Evolutionary conservation across 306 rosid species (phyloP), one percentile per base, ranked within the genome.

Genomic region (Astragalus glycyphyllos): DNA sequence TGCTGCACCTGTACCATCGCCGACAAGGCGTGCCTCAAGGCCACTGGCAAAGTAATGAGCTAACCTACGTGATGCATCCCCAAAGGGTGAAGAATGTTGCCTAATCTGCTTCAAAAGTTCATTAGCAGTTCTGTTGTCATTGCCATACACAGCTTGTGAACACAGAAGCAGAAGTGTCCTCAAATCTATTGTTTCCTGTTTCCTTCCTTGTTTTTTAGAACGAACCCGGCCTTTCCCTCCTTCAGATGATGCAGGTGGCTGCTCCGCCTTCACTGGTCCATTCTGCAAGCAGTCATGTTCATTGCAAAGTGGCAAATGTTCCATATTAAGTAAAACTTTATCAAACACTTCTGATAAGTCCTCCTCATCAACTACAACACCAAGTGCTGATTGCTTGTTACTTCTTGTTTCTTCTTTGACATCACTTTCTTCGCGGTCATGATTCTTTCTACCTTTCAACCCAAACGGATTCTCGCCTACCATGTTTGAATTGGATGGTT

Each of bases 41-140:
- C 81, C 84, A 60, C 84, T 76, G 8, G 87, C 86, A n/a, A 92
- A 83, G 87, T 58, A 89, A 83, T 87, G 80, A 50, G 94, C 91
- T 82, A 84, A 46, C 68, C 91, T 89, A 73, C 84, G 87, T n/a
- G 83, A 34, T 3, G 88, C 89, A 57, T 87, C 91, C 1, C 97
- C 97, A 37, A 41, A 8, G 29, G 88, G 78, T 12, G 96, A 82
- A 47, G 89, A 82, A 71, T 89, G 85, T 59, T 80, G 84, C 86
- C 85, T 84, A 56, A 92, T 87, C 85, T 84, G 86, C 77, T 72
- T 77, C 2, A 92, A 66, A 32, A 87, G 48, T 58, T 86, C 96
- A 79, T 8, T 70, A 53, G 87, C 90, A 59, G 80, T 81, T 42
- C 86, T 74, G 4, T 49, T 13, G 70, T 89, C 94, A 76, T 80